phyloP scores from a whole-genome alignment of 129 eudicot species.

The Flaveria bidentis region DNA sequence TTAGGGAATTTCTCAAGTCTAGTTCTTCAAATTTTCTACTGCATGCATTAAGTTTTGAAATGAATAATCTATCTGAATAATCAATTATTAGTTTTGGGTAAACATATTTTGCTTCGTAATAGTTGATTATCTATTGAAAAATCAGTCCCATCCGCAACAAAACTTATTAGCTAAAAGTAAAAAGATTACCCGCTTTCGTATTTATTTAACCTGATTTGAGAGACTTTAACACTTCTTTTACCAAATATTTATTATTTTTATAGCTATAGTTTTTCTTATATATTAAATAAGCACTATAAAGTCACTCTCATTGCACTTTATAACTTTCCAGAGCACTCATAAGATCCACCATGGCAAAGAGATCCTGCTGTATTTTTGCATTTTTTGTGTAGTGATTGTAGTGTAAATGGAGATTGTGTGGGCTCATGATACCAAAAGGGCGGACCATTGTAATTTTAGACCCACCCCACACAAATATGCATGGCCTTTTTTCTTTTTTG shows the following conservation, averaged over 20 bases:
- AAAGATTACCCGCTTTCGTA: neutral
- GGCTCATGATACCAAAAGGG: conserved; percentile 20
- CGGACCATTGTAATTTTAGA: neutral
- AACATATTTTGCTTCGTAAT: neutral
- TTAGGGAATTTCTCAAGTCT: neutral
- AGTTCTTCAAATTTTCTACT: neutral
- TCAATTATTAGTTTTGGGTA: neutral
- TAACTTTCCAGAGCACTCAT: neutral
- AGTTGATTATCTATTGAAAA: neutral
- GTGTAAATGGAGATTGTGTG: conserved; percentile 7
- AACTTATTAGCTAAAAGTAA: neutral
- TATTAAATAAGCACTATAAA: neutral
- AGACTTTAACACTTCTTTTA: neutral
- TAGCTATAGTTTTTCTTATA: neutral
- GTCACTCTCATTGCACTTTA: neutral
- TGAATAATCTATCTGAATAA: neutral
- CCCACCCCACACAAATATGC: neutral
- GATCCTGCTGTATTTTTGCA: neutral
- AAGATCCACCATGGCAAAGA: neutral
- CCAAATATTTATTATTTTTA: neutral
- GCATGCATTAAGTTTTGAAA: neutral
- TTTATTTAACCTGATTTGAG: neutral
- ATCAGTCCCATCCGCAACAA: neutral
- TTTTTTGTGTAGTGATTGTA: conserved; percentile 9
- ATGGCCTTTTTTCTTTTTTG: neutral